Base-by-base conservation (phyloP, 2,329 filamentous ascomycete species). In the Colletotrichum costaricense region DNA sequence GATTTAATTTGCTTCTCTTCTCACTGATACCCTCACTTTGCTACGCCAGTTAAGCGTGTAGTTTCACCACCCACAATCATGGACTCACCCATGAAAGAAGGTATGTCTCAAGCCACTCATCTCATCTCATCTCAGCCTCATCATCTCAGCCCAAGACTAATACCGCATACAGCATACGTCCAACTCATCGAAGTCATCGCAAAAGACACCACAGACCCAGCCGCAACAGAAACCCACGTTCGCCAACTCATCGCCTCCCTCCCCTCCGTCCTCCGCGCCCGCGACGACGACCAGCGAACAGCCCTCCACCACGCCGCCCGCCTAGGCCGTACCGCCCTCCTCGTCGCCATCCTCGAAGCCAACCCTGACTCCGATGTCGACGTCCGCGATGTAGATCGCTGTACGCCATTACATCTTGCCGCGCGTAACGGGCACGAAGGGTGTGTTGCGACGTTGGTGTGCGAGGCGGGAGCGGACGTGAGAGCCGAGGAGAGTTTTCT, bases 1-100 rank as follows among this genome's bases (percentile, higher is more conserved):
- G 54, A 19, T 59, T 14, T 14, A 1, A 7, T 58, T 11, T 49
- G 11, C 46, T 42, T 12, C 22, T 22, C 49, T 62, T 38, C 35
- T n/a, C 16, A 3, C 24, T 9, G 0, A 22, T 2, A 2, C 28
- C 1, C 22, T 11, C 2, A 24, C 5, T 14, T 16, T 42, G 2
- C 4, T 19, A 22, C 35, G 8, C 16, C 35, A 30, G 4, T 19
- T 24, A 26, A 46, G n/a, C 2, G 7, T 28, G 33, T 24, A 46
- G 14, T 33, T 3, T 7, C n/a, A n/a, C 16, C 22, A 14, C 28
- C 11, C 4, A 5, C 54, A 65, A 11, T 26, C 56, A 75, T 75
- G 66, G 69, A 75, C 2, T 76, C 73, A 24, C 74, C 74, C 49
- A 76, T 76, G 74, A 69, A 56, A 62, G 74, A 76, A 70, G 74